These are phyloP conservation scores for Mycosphaerelloides madeirae DNA, from an alignment of 2,329 filamentous ascomycete genomes.

Conservation along the genomic window DNA sequence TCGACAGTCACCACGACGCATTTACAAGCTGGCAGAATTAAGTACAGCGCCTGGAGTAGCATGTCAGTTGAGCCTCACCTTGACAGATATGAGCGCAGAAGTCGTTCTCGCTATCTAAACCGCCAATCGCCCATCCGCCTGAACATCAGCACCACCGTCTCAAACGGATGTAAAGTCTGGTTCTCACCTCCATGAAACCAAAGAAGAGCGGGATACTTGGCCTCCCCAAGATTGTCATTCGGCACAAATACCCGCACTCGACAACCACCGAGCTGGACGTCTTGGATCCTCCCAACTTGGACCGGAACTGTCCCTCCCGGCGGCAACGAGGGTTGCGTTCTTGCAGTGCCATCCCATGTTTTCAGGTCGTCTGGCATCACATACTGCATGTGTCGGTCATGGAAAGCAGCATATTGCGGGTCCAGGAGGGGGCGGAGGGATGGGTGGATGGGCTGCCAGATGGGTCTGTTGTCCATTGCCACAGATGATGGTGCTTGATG, in stretches of 20 bases:
- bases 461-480: not conserved
- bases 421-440: constrained; percentile 14
- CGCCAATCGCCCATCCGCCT: constrained; percentile 17
- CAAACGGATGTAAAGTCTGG: not conserved
- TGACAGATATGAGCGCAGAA: constrained; percentile 20
- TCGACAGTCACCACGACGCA: constrained; percentile 17
- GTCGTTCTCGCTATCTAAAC: constrained; percentile 20
- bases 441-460: constrained; percentile 15
- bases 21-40: constrained; percentile 8
- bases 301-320: constrained; percentile 10
- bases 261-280: constrained; percentile 14
- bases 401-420: constrained; percentile 19
- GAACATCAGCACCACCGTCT: not conserved
- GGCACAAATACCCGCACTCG: constrained; percentile 17
- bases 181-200: constrained; percentile 12
- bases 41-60: not conserved
- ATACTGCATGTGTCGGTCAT: constrained; percentile 17
- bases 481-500: not conserved
- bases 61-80: constrained; percentile 3
- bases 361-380: constrained; percentile 15
- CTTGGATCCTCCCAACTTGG: constrained; percentile 10
- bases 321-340: constrained; percentile 9
- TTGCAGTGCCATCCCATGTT: constrained; percentile 13
- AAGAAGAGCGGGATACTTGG: constrained; percentile 5
- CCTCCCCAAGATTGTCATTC: not conserved